These are phyloP conservation scores for Pleurotus djamor DNA, from an alignment of 768 basidiomycete species.

Conservation along the genomic window DNA sequence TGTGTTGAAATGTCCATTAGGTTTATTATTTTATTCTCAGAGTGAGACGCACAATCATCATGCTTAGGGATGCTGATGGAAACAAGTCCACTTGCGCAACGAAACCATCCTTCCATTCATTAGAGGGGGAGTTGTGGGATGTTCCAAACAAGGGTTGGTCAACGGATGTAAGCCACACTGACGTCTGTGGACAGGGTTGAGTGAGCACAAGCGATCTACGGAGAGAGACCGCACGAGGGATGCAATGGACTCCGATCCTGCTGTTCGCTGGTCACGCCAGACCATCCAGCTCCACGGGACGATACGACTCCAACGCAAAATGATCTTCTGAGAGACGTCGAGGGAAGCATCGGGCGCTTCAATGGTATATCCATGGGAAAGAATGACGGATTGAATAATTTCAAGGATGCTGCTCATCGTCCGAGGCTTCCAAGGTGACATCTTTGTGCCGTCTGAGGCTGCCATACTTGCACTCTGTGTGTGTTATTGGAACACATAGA, in stretches of 20 bases:
- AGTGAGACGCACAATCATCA: constrained; percentile 20
- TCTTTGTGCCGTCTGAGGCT: background rate
- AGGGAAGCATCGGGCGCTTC: constrained; percentile 17
- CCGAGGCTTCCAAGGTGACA: constrained; percentile 41
- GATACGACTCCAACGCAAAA: constrained; percentile 58
- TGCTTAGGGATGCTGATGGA: constrained; percentile 12
- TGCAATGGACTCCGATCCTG: constrained; percentile 46
- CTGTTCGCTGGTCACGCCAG: constrained; percentile 54
- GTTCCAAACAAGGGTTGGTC: constrained; percentile 9
- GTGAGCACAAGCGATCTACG: background rate
- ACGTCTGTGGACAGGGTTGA: constrained; percentile 33
- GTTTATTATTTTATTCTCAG: too few species aligned
- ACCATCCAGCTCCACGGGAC: constrained; percentile 65
- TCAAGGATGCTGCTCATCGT: constrained; percentile 40
- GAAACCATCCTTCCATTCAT: too few species aligned
- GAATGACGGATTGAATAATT: constrained; percentile 38
- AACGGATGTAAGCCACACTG: constrained; percentile 50
- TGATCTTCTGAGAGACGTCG: constrained; percentile 42
- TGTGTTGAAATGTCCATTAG: background rate
- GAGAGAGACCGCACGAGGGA: constrained; percentile 37
- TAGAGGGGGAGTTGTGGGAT: too few species aligned
- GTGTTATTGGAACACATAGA: background rate
- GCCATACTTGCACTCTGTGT: background rate
- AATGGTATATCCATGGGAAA: constrained; percentile 16
- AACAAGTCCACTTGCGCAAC: too few species aligned